Percentiles rank a stretch among this genome's conserved stretches.
These are phyloP conservation scores for Malassezia equina DNA, from an alignment of 1,284 basidiomycete genomes.

Conservation along the genomic window DNA sequence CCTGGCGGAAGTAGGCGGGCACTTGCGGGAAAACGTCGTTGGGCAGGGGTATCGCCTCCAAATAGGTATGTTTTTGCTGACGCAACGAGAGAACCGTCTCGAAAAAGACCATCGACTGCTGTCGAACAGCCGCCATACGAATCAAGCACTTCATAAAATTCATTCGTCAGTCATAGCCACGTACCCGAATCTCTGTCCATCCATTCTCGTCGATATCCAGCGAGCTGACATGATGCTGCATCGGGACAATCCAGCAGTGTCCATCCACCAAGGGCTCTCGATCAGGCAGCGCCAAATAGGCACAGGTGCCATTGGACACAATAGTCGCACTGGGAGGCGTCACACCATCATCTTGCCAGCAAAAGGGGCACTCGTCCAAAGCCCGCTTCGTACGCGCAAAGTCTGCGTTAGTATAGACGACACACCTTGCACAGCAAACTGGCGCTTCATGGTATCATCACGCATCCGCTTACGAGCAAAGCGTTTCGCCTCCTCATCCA, in stretches of 20 bases:
- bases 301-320: conserved; percentile 77
- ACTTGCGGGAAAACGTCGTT: conserved; percentile 71
- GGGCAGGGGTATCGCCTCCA: conserved; percentile 80
- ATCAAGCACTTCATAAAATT: conserved; percentile 99
- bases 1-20: conserved; percentile 89
- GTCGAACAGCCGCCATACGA: conserved; percentile 71
- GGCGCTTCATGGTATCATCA: conserved; percentile 85
- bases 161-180: conserved; percentile 49
- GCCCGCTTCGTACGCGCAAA: conserved; percentile 88
- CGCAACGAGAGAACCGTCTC: conserved; percentile 80
- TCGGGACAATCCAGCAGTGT: conserved; percentile 88
- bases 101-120: conserved; percentile 82
- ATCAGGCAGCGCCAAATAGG: conserved; percentile 75
- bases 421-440: conserved; percentile 72
- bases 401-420: conserved; percentile 54
- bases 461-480: conserved; percentile 88
- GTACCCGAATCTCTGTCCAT: conserved; percentile 56
- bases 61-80: conserved; percentile 76
- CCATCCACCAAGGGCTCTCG: conserved; percentile 75
- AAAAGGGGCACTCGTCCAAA: conserved; percentile 64
- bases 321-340: conserved; percentile 71
- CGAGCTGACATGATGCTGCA: conserved; percentile 72
- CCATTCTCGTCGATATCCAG: conserved; percentile 93
- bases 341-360: conserved; percentile 47
- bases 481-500: conserved; percentile 89